Percentiles rank a stretch among this genome's conserved stretches.
These are phyloP conservation scores for Closterium sp. DNA, from an alignment of 139 green algal genomes.

Conservation along the genomic window DNA sequence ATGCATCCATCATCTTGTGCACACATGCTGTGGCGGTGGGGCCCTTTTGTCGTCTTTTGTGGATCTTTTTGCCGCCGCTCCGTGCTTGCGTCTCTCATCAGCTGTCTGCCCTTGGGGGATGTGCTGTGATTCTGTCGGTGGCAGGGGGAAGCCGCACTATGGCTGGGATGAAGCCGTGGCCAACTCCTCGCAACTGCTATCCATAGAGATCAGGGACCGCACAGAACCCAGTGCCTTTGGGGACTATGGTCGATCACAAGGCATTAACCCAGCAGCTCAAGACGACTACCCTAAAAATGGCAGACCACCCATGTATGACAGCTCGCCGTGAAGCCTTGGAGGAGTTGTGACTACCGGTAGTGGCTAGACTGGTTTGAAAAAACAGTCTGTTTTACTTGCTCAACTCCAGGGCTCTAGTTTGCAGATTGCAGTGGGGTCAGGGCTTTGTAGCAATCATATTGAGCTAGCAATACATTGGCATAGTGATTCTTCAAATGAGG, in stretches of 20 bases:
- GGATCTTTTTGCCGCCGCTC: not conserved
- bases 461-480: not conserved
- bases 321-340: not conserved
- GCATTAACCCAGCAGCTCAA: not conserved
- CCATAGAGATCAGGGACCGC: slow-evolving; percentile 36
- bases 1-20: not conserved
- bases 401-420: not conserved
- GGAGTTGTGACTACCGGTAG: no score
- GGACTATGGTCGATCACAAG: not conserved
- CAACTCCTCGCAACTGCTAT: slow-evolving; percentile 36
- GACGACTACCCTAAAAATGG: not conserved
- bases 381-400: not conserved
- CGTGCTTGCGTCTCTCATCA: not conserved
- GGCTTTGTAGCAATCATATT: not conserved
- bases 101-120: not conserved
- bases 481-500: not conserved
- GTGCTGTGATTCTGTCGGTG: not conserved
- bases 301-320: not conserved
- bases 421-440: not conserved
- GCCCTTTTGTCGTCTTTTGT: not conserved
- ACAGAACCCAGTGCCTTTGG: not conserved
- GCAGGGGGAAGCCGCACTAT: slow-evolving; percentile 38
- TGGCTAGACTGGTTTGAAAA: not conserved
- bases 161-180: slow-evolving; percentile 37
- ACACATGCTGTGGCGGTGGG: not conserved